Evolutionary conservation across 1,284 basidiomycete species (phyloP).

Genomic region (Heterobasidion parviporum): DNA sequence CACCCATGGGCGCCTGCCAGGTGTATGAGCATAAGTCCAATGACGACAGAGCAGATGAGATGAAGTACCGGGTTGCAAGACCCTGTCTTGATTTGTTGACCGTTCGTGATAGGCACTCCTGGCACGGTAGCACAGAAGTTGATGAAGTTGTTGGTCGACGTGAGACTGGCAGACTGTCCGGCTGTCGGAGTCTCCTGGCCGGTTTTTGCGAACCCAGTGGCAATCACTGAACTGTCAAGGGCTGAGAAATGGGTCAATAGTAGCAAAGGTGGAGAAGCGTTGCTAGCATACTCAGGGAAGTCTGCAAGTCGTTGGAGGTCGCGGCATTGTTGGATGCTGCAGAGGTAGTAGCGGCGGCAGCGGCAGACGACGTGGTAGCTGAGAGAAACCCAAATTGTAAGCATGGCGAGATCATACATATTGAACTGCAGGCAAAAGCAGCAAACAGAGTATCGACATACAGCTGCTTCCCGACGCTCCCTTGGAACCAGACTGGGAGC

Average conservation of each 20-base stretch:
- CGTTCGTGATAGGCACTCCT: constrained; percentile 32
- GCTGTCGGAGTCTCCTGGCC: constrained; percentile 29
- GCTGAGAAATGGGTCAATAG: constrained; percentile 22
- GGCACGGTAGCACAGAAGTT: constrained; percentile 36
- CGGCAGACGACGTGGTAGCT: not conserved
- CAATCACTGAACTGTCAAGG: constrained; percentile 45
- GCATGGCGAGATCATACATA: not conserved
- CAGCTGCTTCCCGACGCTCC: not conserved
- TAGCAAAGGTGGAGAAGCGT: constrained; percentile 14
- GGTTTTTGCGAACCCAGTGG: constrained; percentile 40
- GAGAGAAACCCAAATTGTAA: not conserved
- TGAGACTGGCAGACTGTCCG: constrained; percentile 37
- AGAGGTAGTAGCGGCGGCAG: not conserved
- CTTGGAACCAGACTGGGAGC: not conserved
- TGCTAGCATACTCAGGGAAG: constrained; percentile 19
- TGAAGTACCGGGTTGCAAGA: constrained; percentile 44
- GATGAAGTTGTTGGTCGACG: constrained; percentile 45
- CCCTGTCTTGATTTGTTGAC: constrained; percentile 36
- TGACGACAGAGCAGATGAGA: not conserved
- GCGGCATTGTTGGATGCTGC: not conserved
- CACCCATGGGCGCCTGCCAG: constrained; percentile 37
- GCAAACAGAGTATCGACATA: not conserved
- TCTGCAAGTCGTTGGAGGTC: constrained; percentile 12
- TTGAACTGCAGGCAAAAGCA: not conserved
- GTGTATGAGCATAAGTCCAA: not conserved